These are phyloP conservation scores for Salvia rosmarinus DNA, from an alignment of 257 asterid species.

Conservation along the genomic window DNA sequence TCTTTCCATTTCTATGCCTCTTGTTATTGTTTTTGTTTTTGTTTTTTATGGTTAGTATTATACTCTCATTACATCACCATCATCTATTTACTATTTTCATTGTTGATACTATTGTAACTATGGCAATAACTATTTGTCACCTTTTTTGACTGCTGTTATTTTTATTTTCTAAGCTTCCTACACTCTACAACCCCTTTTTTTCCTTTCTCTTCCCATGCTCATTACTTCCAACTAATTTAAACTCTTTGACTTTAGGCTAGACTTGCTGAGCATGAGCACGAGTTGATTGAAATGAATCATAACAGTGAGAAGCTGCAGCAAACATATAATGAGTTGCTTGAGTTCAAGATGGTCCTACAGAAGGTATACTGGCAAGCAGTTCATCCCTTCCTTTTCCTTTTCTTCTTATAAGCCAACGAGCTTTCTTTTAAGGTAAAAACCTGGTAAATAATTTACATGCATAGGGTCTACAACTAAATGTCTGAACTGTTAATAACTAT, in stretches of 20 bases:
- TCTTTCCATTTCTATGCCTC: conserved; percentile 10
- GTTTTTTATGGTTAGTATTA: background rate
- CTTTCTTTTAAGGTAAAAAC: conserved; percentile 16
- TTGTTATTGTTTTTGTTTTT: background rate
- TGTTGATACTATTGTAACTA: background rate
- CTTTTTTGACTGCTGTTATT: background rate
- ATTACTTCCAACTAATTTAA: background rate
- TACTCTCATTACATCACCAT: background rate
- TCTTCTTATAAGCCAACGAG: conserved; percentile 5
- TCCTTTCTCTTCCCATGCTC: conserved; percentile 10
- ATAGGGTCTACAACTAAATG: conserved; percentile 1
- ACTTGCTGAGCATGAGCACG: conserved; percentile 89
- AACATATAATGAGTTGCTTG: conserved; percentile 91
- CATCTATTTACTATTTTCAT: background rate
- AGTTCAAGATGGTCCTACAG: conserved; percentile 95
- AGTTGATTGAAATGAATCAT: conserved; percentile 89
- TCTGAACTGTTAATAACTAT: background rate
- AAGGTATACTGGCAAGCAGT: conserved; percentile 61
- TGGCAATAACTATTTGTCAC: background rate
- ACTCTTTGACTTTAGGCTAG: conserved; percentile 50
- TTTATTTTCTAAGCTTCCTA: background rate
- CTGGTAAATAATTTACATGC: background rate
- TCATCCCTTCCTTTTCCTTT: conserved; percentile 21
- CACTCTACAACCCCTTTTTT: background rate
- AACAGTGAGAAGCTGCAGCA: conserved; percentile 86